Evolutionary conservation across 2,329 filamentous ascomycete genomes (phyloP).

Genomic region (Corniculantispora saksenae): DNA sequence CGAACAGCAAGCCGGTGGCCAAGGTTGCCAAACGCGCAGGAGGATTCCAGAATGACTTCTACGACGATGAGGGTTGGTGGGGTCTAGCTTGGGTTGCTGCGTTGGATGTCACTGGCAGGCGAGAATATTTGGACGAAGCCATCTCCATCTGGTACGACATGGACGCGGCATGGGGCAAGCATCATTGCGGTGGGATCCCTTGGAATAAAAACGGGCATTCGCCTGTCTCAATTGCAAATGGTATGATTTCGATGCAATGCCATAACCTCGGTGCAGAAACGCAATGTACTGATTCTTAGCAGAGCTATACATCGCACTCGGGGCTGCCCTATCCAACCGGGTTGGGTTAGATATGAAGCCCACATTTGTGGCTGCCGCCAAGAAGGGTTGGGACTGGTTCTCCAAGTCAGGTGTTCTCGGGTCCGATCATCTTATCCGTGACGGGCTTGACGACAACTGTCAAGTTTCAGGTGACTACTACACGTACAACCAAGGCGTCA

Average conservation of each 20-base stretch:
- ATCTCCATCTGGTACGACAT: constrained; percentile 57
- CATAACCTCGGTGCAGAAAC: not conserved
- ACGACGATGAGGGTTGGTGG: constrained; percentile 67
- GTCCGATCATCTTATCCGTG: constrained; percentile 49
- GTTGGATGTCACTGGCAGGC: constrained; percentile 51
- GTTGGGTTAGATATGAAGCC: constrained; percentile 34
- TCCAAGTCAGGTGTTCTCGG: constrained; percentile 52
- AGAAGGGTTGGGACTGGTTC: constrained; percentile 55
- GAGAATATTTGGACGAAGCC: constrained; percentile 52
- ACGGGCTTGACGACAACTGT: constrained; percentile 47
- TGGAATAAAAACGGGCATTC: constrained; percentile 55
- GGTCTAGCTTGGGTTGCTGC: constrained; percentile 57
- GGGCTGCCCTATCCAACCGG: constrained; percentile 55
- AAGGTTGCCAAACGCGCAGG: not conserved
- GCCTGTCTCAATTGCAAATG: constrained; percentile 56
- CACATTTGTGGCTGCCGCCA: constrained; percentile 49
- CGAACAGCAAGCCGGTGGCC: not conserved
- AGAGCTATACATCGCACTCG: constrained; percentile 55
- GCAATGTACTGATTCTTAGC: not conserved
- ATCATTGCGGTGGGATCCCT: constrained; percentile 56
- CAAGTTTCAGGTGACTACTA: constrained; percentile 39
- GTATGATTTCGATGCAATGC: not conserved
- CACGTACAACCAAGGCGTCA: constrained; percentile 59
- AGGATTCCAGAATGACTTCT: constrained; percentile 29
- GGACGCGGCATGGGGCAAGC: constrained; percentile 45